Conservation (phyloP, 2,329 filamentous ascomycete species). For the Blumeriella jaapii region DNA sequence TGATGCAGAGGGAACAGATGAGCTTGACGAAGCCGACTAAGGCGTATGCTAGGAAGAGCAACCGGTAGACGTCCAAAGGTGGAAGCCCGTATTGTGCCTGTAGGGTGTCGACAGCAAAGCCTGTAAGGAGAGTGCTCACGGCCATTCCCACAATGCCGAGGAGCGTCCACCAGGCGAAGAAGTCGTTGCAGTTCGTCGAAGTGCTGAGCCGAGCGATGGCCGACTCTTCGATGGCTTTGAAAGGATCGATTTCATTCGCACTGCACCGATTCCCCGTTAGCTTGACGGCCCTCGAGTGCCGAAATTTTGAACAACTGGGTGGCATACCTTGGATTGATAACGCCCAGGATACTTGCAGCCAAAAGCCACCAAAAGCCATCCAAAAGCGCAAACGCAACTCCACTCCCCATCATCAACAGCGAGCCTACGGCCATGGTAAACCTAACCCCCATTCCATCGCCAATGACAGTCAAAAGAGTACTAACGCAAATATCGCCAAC, state of each 20-base stretch:
- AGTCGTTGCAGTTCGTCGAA: not conserved
- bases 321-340: slow-evolving; percentile 3
- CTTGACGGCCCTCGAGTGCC: too few relatives aligned
- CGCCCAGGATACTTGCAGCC: not conserved
- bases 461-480: not conserved
- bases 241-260: slow-evolving; percentile 1
- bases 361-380: slow-evolving; percentile 3
- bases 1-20: slow-evolving; percentile 38
- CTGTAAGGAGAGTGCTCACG: too few relatives aligned
- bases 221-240: slow-evolving; percentile 5
- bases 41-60: slow-evolving; percentile 47
- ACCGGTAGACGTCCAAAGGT: too few relatives aligned
- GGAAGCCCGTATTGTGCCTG: too few relatives aligned
- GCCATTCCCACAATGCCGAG: too few relatives aligned
- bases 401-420: not conserved
- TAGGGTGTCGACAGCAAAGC: too few relatives aligned
- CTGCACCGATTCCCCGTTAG: not conserved
- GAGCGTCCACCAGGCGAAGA: slow-evolving; percentile 7
- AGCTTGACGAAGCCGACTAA: slow-evolving; percentile 46
- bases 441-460: not conserved
- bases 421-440: not conserved
- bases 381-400: slow-evolving; percentile 1
- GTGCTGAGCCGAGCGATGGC: slow-evolving; percentile 1
- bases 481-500: slow-evolving; percentile 1
- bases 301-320: too few relatives aligned